These are phyloP conservation scores for Lathyrus tuberosus DNA, from an alignment of 306 rosid genomes.

Conservation along the genomic window DNA sequence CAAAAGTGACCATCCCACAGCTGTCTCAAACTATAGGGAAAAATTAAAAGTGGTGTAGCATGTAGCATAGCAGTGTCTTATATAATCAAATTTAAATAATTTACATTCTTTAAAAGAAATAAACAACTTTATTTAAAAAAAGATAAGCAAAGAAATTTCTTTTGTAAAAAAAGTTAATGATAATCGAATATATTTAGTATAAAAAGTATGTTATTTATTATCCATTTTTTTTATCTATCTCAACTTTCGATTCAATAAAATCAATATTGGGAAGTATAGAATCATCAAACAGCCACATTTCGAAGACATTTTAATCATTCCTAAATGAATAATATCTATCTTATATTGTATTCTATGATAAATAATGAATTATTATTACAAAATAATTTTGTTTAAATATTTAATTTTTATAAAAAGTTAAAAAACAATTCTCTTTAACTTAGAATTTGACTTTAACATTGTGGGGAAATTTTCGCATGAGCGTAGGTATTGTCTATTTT, in stretches of 20 bases:
- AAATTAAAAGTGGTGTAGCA: conserved; percentile 39
- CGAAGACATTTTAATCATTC: conserved; percentile 2
- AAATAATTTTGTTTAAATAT: neutral
- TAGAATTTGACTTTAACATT: neutral
- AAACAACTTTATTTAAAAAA: too few species aligned
- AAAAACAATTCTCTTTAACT: neutral
- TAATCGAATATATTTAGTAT: too few species aligned
- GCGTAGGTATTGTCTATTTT: too few species aligned
- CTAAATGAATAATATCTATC: neutral
- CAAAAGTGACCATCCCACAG: conserved; percentile 63
- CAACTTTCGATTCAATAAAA: neutral
- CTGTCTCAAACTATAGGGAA: conserved; percentile 48
- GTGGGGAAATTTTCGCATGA: too few species aligned
- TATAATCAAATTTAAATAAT: too few species aligned
- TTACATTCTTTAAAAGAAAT: too few species aligned
- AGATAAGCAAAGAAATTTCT: too few species aligned
- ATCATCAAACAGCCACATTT: conserved; percentile 40
- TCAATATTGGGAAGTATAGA: conserved; percentile 30
- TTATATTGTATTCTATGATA: neutral
- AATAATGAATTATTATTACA: neutral
- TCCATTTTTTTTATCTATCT: too few species aligned
- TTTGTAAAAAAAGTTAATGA: too few species aligned
- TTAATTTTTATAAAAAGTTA: too few species aligned
- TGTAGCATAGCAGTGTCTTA: conserved; percentile 34
- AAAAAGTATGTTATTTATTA: too few species aligned